Evolutionary conservation across 306 rosid genomes (phyloP), one percentile per base, ranked within the genome.

Genomic region (Quercus engelmannii): DNA sequence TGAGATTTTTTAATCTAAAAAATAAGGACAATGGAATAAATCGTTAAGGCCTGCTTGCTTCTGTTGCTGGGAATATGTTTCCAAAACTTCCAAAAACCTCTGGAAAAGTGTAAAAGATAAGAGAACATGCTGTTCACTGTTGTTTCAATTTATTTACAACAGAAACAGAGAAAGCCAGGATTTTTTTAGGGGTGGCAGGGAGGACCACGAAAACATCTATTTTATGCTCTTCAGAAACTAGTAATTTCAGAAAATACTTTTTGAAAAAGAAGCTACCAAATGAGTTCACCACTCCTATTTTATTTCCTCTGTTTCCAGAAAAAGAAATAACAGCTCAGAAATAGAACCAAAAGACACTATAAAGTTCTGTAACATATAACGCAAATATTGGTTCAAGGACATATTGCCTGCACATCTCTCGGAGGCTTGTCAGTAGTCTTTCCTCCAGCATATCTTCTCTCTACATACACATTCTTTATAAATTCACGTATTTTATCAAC

Each of bases 401-500:
- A 71, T 77, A 86, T 80, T 90, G 64, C 98, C 97, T 94, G 98
- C 75, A 79, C 55, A 80, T 92, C 97, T 89, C 91, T 91, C 14
- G 97, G 98, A 76, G 98, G 97, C 81, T 83, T 94, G 55, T 87
- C 93, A 20, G 85, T 79, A 33, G 89, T 81, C 87, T 79, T 92
- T 80, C 80, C 90, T 67, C 88, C 97, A 65, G 91, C 88, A 80
- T 89, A 94, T 86, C 79, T 87, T 87, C 82, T 83, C 71, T 92
- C 94, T 14, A 87, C 92, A 74, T 94, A 94, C 30, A 91, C 97
- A 88, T 71, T 87, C 86, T 35, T 92, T 74, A 94, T 91, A 78
- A 94, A 94, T 68, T 91, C 93, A 75, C 97, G 92, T 75, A 94
- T 86, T 83, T 91, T 92, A 35, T 86, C 88, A 78, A 83, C 90